phyloP scores from a whole-genome alignment of 2,329 filamentous ascomycete species.

The Karstenula rhodostoma region DNA sequence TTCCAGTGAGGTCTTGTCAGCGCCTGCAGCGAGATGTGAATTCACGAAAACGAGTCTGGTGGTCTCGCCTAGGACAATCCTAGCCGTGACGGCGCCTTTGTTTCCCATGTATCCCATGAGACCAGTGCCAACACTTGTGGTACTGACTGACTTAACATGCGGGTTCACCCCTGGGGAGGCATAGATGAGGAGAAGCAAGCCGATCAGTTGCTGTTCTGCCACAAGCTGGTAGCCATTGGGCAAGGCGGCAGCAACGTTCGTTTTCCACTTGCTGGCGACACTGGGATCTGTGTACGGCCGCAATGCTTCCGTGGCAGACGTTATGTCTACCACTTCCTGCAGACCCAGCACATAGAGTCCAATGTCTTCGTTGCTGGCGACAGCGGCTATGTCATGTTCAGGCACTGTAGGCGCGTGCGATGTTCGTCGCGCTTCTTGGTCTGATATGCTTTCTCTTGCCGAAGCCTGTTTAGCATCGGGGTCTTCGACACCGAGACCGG shows the following conservation, averaged over 20 bases:
- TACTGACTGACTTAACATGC: slow-evolving; percentile 82
- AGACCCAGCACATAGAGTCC: slow-evolving; percentile 89
- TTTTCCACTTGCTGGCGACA: slow-evolving; percentile 80
- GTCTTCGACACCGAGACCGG: slow-evolving; percentile 56
- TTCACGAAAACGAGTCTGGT: slow-evolving; percentile 91
- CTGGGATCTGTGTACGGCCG: slow-evolving; percentile 77
- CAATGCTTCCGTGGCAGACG: slow-evolving; percentile 79
- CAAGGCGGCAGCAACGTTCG: slow-evolving; percentile 74
- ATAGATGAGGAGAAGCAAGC: slow-evolving; percentile 84
- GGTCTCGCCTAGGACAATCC: slow-evolving; percentile 86
- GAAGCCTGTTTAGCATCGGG: slow-evolving; percentile 42
- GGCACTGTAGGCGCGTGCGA: slow-evolving; percentile 56
- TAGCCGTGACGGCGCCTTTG: slow-evolving; percentile 85
- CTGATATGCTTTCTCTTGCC: slow-evolving; percentile 54
- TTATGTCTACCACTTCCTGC: slow-evolving; percentile 91
- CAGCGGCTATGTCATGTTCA: slow-evolving; percentile 52
- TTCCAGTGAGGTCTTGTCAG: slow-evolving; percentile 78
- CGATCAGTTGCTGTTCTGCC: slow-evolving; percentile 84
- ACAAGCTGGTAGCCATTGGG: slow-evolving; percentile 80
- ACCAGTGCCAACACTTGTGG: slow-evolving; percentile 84
- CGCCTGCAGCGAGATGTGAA: slow-evolving; percentile 87
- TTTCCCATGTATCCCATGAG: slow-evolving; percentile 94
- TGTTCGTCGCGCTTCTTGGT: slow-evolving; percentile 57
- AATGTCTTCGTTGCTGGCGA: slow-evolving; percentile 72
- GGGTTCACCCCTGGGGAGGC: slow-evolving; percentile 78